Conservation (phyloP, 495 filamentous ascomycete species). For the Talaromyces nanjingensis region DNA sequence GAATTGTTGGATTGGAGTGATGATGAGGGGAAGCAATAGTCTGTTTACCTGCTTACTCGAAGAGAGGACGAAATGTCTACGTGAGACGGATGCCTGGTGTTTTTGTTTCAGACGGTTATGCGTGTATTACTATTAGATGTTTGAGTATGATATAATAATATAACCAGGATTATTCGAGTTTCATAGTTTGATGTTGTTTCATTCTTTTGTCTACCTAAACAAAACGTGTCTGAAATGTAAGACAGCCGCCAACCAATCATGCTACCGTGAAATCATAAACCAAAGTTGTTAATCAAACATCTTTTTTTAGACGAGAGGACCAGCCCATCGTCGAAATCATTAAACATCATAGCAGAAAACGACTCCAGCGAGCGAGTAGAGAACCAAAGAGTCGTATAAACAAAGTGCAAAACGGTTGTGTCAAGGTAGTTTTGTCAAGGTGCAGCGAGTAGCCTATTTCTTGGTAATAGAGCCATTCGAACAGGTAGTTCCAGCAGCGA, state of each 20-base stretch:
- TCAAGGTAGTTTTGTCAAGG: neutral
- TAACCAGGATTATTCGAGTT: neutral
- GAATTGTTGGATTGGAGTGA: conserved; percentile 60
- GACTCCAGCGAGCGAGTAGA: conserved; percentile 53
- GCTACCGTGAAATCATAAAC: neutral
- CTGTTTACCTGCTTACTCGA: neutral
- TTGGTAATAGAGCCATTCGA: conserved; percentile 23
- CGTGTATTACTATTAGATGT: conserved; percentile 1
- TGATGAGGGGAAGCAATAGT: conserved; percentile 15
- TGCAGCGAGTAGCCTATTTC: neutral
- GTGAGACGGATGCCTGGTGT: conserved; percentile 7
- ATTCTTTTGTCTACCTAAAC: neutral
- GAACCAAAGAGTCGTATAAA: conserved; percentile 53
- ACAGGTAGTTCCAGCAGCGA: conserved; percentile 35
- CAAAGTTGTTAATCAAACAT: neutral
- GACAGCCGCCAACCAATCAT: neutral
- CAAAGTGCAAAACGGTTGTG: conserved; percentile 20
- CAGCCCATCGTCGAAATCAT: conserved; percentile 36
- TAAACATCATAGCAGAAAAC: neutral
- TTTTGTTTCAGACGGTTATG: neutral
- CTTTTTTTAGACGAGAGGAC: neutral
- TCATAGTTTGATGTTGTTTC: neutral
- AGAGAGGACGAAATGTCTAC: conserved; percentile 15
- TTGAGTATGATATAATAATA: neutral
- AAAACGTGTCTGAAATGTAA: neutral